Conservation (phyloP, 2,329 filamentous ascomycete genomes). For the Exophiala xenobiotica region DNA sequence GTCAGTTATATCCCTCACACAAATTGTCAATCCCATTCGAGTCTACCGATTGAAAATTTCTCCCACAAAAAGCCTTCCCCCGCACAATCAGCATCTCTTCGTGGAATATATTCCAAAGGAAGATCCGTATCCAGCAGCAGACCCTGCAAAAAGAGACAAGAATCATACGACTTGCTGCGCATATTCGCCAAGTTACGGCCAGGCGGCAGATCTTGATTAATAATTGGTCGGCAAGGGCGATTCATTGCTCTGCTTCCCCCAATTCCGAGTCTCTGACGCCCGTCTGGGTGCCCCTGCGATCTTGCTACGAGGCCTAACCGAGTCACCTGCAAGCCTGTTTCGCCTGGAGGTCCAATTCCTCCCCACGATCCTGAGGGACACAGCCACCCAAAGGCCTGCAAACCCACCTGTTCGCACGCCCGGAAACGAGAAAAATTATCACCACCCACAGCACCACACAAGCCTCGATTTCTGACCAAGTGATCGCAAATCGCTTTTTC, state of each 20-base stretch:
- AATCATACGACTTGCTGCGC: background rate
- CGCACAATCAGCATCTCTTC: too few relatives aligned
- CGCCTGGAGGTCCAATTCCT: background rate
- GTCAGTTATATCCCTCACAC: too few relatives aligned
- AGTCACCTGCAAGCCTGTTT: background rate
- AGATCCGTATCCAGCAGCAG: too few relatives aligned
- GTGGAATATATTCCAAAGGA: too few relatives aligned
- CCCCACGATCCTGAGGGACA: background rate
- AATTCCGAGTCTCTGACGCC: background rate
- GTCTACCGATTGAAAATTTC: too few relatives aligned
- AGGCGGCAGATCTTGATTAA: background rate
- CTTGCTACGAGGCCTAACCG: background rate
- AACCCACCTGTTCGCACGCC: slow-evolving; percentile 4
- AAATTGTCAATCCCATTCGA: too few relatives aligned
- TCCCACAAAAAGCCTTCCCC: too few relatives aligned
- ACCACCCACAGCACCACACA: background rate
- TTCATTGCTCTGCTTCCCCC: background rate
- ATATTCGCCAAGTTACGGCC: background rate
- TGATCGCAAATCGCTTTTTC: slow-evolving; percentile 14
- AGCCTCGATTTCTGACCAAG: background rate
- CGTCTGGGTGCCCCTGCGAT: background rate
- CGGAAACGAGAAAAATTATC: background rate
- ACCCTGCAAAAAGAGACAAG: background rate
- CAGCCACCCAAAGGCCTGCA: background rate
- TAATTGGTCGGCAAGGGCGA: background rate